Evolutionary conservation across 805 yeast genomes (phyloP), one percentile per base, ranked within the genome.

Genomic region (Candida silvatica): DNA sequence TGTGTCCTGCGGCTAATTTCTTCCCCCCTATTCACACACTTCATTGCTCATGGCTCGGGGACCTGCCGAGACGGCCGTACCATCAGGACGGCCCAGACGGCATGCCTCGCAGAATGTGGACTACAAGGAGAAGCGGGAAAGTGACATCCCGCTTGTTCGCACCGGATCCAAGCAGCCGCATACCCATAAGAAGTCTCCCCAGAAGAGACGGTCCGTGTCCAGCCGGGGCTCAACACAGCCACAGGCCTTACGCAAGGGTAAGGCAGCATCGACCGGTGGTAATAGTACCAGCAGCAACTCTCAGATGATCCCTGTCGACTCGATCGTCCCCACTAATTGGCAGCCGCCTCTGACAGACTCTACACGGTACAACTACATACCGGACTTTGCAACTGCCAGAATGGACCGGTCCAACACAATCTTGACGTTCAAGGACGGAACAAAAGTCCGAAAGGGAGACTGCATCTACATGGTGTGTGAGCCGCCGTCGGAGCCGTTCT

Each of bases 401-500:
- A 59, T 72, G 15, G 56, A 52, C 9, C 39, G 52, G 11, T 69
- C 66, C 40, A 38, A 34, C 20, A n/a, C n/a, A n/a, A 29, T 16
- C 3, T 44, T 71, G 27, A 58, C 62, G 2, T 59, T 70, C 32
- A 72, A 52, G 38, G 60, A 58, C 32, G 52, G 59, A 3, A 51
- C 58, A 36, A 54, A 49, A 31, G 39, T 73, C n/a, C 40, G 41
- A 4, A 73, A 71, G 41, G 74, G 74, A 35, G 94, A 87, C 38
- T 75, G 67, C 39, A 79, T 87, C 7, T 87, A 82, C 52, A 76
- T 88, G 77, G 69, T 88, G 9, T 76, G 92, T 42, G 96, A 86
- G 54, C 95, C 95, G 1, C 86, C 95, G 0, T 92, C 95, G 2
- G 96, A 86, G 48, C 97, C 97, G 0, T 92, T 82, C 62, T 84